Evolutionary conservation across 2,329 filamentous ascomycete species (phyloP).

Genomic region (Juglanconis oblonga): DNA sequence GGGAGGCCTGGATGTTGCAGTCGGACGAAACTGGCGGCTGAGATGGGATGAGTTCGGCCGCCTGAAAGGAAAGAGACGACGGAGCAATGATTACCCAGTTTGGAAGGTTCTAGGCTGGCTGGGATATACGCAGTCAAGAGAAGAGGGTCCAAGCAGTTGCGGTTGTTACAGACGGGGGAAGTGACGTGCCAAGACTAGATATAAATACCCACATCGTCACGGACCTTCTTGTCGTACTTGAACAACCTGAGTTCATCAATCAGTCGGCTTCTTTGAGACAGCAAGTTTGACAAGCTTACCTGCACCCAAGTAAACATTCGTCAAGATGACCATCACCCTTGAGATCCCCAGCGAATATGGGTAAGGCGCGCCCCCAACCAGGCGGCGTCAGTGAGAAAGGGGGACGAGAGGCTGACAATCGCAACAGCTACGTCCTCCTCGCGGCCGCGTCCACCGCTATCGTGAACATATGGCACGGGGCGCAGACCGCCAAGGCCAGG

Average conservation of each 20-base stretch:
- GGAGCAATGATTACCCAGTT: not conserved
- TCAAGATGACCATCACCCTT: conserved; percentile 39
- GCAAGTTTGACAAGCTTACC: not conserved
- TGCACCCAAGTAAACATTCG: not conserved
- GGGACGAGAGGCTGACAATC: not conserved
- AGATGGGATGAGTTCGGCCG: too few relatives aligned
- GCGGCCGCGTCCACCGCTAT: conserved; percentile 56
- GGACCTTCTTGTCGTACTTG: not conserved
- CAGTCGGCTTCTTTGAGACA: too few relatives aligned
- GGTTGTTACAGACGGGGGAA: too few relatives aligned
- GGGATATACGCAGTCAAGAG: not conserved
- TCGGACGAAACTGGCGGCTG: too few relatives aligned
- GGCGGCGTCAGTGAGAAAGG: not conserved
- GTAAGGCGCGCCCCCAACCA: conserved; percentile 32
- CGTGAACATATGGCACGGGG: conserved; percentile 51
- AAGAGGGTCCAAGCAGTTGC: too few relatives aligned
- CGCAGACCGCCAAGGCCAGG: conserved; percentile 47
- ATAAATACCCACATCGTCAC: not conserved
- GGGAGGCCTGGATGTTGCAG: too few relatives aligned
- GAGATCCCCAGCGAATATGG: conserved; percentile 48
- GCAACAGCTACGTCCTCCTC: conserved; percentile 58
- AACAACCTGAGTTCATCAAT: not conserved
- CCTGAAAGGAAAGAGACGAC: too few relatives aligned
- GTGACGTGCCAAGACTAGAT: too few relatives aligned
- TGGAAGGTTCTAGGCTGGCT: not conserved